These are phyloP conservation scores for Coccinonectria pachysandricola DNA, from an alignment of 2,329 filamentous ascomycete species.

Conservation along the genomic window DNA sequence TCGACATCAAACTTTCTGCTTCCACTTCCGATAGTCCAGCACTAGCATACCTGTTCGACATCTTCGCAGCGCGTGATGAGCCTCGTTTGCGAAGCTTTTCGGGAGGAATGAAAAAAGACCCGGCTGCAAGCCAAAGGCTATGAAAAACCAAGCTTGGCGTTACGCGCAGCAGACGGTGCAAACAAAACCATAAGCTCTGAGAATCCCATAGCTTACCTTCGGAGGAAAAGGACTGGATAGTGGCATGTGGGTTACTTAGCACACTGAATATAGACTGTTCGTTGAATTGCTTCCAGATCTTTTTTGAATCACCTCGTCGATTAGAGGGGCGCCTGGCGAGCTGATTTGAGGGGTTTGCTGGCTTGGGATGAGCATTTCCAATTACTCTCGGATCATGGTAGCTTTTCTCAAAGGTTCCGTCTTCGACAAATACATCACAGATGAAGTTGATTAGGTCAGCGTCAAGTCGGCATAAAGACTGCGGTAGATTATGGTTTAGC, in stretches of 20 bases:
- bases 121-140: conserved; percentile 53
- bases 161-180: conserved; percentile 47
- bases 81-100: conserved; percentile 30
- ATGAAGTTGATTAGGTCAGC: conserved; percentile 49
- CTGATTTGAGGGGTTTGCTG: conserved; percentile 6
- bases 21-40: conserved; percentile 35
- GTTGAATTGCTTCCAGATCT: conserved; percentile 50
- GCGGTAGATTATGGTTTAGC: conserved; percentile 35
- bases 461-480: conserved; percentile 44
- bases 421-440: conserved; percentile 49
- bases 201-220: conserved; percentile 46
- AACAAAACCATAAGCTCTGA: conserved; percentile 52
- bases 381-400: conserved; percentile 2
- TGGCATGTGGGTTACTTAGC: conserved; percentile 44
- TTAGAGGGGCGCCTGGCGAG: conserved; percentile 5
- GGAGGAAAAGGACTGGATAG: conserved; percentile 47
- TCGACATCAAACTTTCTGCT: conserved; percentile 43
- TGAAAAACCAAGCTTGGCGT: conserved; percentile 50
- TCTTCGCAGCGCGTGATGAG: conserved; percentile 20
- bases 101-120: conserved; percentile 47
- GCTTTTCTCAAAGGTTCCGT: conserved; percentile 41
- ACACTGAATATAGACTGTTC: conserved; percentile 56
- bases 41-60: conserved; percentile 23
- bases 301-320: conserved; percentile 9
- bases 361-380: conserved; percentile 5